Conservation (phyloP, 768 basidiomycete species). For the Boletus rubropictus region DNA sequence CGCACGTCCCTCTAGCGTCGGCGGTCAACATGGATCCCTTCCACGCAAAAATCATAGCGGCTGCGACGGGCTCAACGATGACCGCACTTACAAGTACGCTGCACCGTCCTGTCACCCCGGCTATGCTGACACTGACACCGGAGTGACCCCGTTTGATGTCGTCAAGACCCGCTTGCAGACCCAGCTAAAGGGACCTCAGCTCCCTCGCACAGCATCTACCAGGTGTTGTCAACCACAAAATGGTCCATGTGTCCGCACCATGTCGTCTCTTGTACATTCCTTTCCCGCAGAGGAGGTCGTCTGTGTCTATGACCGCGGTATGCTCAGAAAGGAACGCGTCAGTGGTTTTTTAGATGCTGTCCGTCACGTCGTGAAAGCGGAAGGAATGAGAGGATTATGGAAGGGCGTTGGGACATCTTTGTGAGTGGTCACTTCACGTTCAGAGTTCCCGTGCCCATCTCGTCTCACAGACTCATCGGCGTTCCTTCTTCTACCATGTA, state of each 20-base stretch:
- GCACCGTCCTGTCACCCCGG: constrained; percentile 4
- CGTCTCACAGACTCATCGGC: constrained; percentile 61
- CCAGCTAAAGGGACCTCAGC: constrained; percentile 56
- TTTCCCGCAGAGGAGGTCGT: constrained; percentile 59
- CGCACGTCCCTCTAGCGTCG: constrained; percentile 7
- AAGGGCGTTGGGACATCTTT: constrained; percentile 90
- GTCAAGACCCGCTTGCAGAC: constrained; percentile 96
- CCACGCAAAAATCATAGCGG: constrained; percentile 75
- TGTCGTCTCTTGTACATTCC: constrained; percentile 67
- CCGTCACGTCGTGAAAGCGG: constrained; percentile 69
- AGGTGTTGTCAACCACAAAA: constrained; percentile 64
- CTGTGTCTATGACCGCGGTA: constrained; percentile 72
- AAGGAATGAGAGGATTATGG: constrained; percentile 86
- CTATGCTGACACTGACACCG: constrained; percentile 5
- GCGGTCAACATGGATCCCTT: constrained; percentile 51
- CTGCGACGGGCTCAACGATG: constrained; percentile 70
- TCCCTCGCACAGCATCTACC: constrained; percentile 48
- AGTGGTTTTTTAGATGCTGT: constrained; percentile 85
- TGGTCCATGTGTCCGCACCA: constrained; percentile 58
- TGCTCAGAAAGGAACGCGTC: constrained; percentile 66
- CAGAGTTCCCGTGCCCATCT: constrained; percentile 7
- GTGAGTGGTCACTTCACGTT: constrained; percentile 39
- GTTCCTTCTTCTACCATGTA: constrained; percentile 91
- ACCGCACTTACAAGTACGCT: constrained; percentile 78
- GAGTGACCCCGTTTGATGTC: constrained; percentile 99